These are phyloP conservation scores for Pleodorina starrii DNA, from an alignment of 139 green algal species.

Conservation along the genomic window DNA sequence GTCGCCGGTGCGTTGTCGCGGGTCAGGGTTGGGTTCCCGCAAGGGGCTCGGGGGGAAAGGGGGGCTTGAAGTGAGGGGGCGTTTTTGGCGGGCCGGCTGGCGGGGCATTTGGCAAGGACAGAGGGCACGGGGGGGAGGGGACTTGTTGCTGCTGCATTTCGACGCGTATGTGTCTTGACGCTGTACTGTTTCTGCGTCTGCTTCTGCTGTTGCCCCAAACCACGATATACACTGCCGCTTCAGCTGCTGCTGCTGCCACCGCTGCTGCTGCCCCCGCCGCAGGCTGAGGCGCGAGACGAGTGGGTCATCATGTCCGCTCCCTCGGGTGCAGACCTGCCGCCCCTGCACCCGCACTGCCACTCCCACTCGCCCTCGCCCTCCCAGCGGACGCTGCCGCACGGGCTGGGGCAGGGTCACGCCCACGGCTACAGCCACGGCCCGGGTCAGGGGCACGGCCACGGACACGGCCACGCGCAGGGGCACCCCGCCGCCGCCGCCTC, in stretches of 20 bases:
- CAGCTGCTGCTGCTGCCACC: not conserved
- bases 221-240: too few relatives aligned
- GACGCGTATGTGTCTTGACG: too few relatives aligned
- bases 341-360: not conserved
- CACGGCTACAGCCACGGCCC: not conserved
- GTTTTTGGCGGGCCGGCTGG: too few relatives aligned
- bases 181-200: not conserved
- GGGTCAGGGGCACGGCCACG: not conserved
- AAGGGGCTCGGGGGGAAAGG: too few relatives aligned
- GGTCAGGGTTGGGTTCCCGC: too few relatives aligned
- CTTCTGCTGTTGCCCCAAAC: not conserved
- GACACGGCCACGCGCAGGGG: not conserved
- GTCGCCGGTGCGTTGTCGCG: conserved; percentile 30
- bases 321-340: not conserved
- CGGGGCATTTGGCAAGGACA: too few relatives aligned
- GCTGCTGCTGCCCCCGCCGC: not conserved
- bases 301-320: conserved; percentile 37
- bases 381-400: not conserved
- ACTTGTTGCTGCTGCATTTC: too few relatives aligned
- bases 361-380: not conserved
- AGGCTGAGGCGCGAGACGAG: conserved; percentile 40
- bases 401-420: too few relatives aligned
- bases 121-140: too few relatives aligned
- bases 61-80: too few relatives aligned
- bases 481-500: not conserved